Conservation (phyloP, 495 filamentous ascomycete species). For the Penicillium verhagenii region DNA sequence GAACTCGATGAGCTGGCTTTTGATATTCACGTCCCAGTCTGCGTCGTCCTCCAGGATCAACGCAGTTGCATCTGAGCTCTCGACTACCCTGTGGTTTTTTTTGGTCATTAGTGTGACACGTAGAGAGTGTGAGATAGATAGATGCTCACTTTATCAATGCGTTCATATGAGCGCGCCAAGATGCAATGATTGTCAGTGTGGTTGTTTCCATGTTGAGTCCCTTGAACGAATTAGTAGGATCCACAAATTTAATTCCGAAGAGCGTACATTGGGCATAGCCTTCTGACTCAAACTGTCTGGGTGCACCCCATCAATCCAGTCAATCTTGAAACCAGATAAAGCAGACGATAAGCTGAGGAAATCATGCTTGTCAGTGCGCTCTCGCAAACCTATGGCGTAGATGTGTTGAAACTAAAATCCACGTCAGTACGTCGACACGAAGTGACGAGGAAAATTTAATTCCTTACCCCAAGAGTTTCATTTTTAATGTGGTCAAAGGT, state of each 20-base stretch:
- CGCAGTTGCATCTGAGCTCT: conserved; percentile 45
- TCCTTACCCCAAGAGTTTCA: conserved; percentile 27
- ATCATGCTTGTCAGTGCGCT: conserved; percentile 62
- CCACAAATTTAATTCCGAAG: neutral
- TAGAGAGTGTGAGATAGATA: neutral
- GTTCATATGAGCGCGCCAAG: conserved; percentile 42
- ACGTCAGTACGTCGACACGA: neutral
- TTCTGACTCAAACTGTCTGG: conserved; percentile 24
- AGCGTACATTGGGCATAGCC: conserved; percentile 20
- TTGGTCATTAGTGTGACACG: neutral
- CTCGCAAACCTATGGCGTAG: conserved; percentile 60
- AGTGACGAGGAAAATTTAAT: neutral
- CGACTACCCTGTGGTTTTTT: conserved; percentile 31
- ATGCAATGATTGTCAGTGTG: conserved; percentile 16
- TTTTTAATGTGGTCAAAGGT: conserved; percentile 24
- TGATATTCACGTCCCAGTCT: conserved; percentile 56
- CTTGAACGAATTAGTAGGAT: neutral
- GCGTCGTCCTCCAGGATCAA: conserved; percentile 58
- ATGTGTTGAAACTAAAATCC: conserved; percentile 35
- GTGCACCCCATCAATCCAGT: conserved; percentile 51
- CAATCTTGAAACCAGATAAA: conserved; percentile 49
- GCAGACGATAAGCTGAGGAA: conserved; percentile 54
- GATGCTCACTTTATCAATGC: neutral
- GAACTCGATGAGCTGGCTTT: conserved; percentile 52
- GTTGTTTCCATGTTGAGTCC: conserved; percentile 4